Evolutionary conservation across 768 basidiomycete species (phyloP), one percentile per base, ranked within the genome.

Genomic region (Rhodosporidiobolus sp.): DNA sequence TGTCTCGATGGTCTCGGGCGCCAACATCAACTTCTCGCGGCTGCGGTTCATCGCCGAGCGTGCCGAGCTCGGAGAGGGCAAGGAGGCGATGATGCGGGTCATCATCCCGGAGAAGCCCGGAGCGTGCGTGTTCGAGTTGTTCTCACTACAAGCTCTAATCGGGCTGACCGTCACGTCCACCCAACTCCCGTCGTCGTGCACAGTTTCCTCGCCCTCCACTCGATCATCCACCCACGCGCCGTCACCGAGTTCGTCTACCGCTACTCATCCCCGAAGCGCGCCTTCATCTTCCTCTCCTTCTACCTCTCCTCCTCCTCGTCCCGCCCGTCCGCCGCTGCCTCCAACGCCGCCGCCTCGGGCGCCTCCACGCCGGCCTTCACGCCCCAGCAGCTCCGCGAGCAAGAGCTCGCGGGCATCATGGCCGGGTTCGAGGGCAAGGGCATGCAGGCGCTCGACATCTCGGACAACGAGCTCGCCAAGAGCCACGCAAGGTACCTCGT

Each of bases 1-100:
- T 75, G 94, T 97, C 43, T 94, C 87, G 10, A 88, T 97, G 63
- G 83, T 98, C 74, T 94, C 92, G 78, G 96, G 96, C 30, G 96
- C 95, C 26, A 98, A 99, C 82, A 96, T 99, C 92, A 98, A 99
- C 83, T 99, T 99, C 81, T 91, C 93, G 79, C 87, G 95, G 54
- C 82, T 99, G 57, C 87, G 96, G 17, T 99, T 98, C 80, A 94
- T 99, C n/a, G 91, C 96, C 28, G 96, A 99, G 80, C 93, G 96
- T 67, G 96, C 96, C 6, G 94, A 97, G 81, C 85, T 98, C 28
- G 96, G 96, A 73, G 96, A 99, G 81, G 90, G 95, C 19, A 86
- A 90, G 63, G 96, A 99, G 82, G 96, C 90, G 0, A 85, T 98
- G 57, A 85, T 98, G 76, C 91, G 90, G 78, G 91, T 97, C n/a